Evolutionary conservation across 768 basidiomycete genomes (phyloP).

Genomic region (Pulveroboletus sp.): DNA sequence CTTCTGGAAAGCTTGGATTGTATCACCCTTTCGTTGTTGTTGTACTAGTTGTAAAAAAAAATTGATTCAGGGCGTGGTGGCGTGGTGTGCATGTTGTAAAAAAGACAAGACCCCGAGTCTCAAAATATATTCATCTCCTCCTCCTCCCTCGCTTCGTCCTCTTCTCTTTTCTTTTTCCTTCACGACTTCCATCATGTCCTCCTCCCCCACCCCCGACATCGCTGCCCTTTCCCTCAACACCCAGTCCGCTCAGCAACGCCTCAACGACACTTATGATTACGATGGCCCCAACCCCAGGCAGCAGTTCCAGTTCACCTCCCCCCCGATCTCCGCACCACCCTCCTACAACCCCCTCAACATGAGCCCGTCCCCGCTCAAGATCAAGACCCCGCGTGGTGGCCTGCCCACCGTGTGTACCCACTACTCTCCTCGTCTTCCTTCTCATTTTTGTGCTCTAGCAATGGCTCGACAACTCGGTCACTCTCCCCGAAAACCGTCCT

Average conservation of each 20-base stretch:
- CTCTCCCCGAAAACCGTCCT: conserved; percentile 65
- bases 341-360: conserved; percentile 52
- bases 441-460: conserved; percentile 49
- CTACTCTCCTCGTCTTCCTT: conserved; percentile 18
- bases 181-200: conserved; percentile 60
- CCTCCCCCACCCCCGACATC: conserved; percentile 74
- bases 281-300: conserved; percentile 59
- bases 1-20: not conserved
- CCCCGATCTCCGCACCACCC: conserved; percentile 52
- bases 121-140: not conserved
- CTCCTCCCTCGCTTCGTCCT: conserved; percentile 28
- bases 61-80: conserved; percentile 27
- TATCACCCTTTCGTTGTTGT: not conserved
- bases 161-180: conserved; percentile 26
- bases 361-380: conserved; percentile 71
- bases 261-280: conserved; percentile 85
- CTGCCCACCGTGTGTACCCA: conserved; percentile 65
- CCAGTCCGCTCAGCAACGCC: conserved; percentile 66
- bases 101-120: conserved; percentile 8
- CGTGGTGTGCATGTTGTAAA: conserved; percentile 33
- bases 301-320: conserved; percentile 72
- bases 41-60: conserved; percentile 3
- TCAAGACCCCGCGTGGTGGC: conserved; percentile 62
- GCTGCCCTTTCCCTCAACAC: conserved; percentile 71
- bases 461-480: conserved; percentile 71